Percentiles rank a stretch among this genome's conserved stretches.
Evolutionary conservation across 768 basidiomycete genomes (phyloP).

Genomic region (Collybia nuda): DNA sequence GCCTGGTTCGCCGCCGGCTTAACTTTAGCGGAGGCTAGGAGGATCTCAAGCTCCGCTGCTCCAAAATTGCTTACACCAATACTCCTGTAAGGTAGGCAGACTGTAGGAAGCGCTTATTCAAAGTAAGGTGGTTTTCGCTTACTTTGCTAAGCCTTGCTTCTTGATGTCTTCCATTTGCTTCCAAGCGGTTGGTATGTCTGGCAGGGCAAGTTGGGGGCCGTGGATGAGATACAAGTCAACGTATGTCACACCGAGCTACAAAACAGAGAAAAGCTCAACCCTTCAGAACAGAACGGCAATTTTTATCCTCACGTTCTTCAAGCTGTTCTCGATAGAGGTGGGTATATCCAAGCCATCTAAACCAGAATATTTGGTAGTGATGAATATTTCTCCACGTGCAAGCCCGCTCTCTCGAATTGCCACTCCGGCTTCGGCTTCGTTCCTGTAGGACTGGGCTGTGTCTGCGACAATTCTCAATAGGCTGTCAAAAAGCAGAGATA

Average conservation of each 20-base stretch:
- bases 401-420: constrained; percentile 58
- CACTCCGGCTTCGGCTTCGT: constrained; percentile 56
- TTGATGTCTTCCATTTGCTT: constrained; percentile 60
- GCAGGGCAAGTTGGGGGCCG: constrained; percentile 46
- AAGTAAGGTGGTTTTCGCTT: constrained; percentile 4
- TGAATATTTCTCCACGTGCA: constrained; percentile 52
- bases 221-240: constrained; percentile 77
- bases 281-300: too few species aligned
- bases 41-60: constrained; percentile 48
- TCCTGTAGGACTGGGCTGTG: constrained; percentile 61
- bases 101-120: not conserved
- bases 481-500: not conserved
- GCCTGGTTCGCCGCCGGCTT: constrained; percentile 73
- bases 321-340: constrained; percentile 54
- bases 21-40: constrained; percentile 60
- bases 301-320: constrained; percentile 51
- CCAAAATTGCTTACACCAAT: constrained; percentile 75
- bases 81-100: constrained; percentile 38
- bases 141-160: constrained; percentile 59
- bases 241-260: constrained; percentile 60
- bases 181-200: constrained; percentile 66
- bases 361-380: constrained; percentile 69
- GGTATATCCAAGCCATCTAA: constrained; percentile 47
- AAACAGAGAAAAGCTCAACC: not conserved
- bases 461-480: constrained; percentile 33